phyloP scores from a whole-genome alignment of 2,329 filamentous ascomycete genomes.

The Alternaria triticimaculans region DNA sequence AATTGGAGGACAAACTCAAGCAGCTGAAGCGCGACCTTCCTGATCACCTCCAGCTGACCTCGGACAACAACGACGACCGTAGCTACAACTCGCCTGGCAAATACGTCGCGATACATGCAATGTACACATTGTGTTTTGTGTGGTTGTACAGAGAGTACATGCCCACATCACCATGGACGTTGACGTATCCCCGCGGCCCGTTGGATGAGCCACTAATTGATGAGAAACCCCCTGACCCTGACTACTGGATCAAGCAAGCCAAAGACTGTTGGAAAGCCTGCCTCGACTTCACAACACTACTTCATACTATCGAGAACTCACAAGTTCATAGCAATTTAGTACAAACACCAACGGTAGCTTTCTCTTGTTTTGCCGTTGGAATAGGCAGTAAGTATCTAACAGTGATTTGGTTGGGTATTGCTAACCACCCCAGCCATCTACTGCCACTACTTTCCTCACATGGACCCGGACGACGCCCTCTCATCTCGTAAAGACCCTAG shows the following conservation, averaged over 20 bases:
- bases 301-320: slow-evolving; percentile 54
- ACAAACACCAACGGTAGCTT: slow-evolving; percentile 71
- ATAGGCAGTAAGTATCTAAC: slow-evolving; percentile 58
- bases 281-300: slow-evolving; percentile 68
- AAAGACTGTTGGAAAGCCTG: slow-evolving; percentile 68
- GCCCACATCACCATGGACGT: slow-evolving; percentile 67
- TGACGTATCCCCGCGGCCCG: slow-evolving; percentile 61
- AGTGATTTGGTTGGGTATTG: background rate
- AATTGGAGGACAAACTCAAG: slow-evolving; percentile 60
- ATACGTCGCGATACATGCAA: slow-evolving; percentile 71
- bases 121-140: slow-evolving; percentile 69
- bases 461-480: slow-evolving; percentile 67
- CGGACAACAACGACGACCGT: slow-evolving; percentile 69
- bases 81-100: slow-evolving; percentile 68
- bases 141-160: slow-evolving; percentile 73
- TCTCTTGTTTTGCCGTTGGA: slow-evolving; percentile 70
- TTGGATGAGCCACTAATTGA: slow-evolving; percentile 58
- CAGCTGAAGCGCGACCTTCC: slow-evolving; percentile 64
- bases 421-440: slow-evolving; percentile 60
- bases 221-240: slow-evolving; percentile 22
- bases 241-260: slow-evolving; percentile 69
- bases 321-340: slow-evolving; percentile 65
- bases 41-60: slow-evolving; percentile 63
- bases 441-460: slow-evolving; percentile 69
- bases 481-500: slow-evolving; percentile 19